Evolutionary conservation across 2,329 filamentous ascomycete species (phyloP), one percentile per base, ranked within the genome.

Genomic region (Clathrospora elynae): DNA sequence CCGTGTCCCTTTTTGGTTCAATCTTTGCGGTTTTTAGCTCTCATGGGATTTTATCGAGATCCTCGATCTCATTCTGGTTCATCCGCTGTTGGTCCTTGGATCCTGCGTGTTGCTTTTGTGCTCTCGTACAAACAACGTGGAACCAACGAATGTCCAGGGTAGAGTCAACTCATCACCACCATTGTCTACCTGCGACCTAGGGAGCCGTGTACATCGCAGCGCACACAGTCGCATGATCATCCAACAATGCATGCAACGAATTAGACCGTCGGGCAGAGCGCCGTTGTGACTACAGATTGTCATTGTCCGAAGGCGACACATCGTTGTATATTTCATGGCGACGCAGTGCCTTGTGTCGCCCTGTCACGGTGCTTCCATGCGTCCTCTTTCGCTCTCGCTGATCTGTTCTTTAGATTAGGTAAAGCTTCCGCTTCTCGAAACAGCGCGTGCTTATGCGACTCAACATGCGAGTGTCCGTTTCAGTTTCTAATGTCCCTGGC

Each of bases 51-150:
- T n/a, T n/a, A n/a, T n/a, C n/a, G n/a, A n/a, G n/a, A n/a, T n/a
- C n/a, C n/a, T n/a, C n/a, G n/a, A n/a, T n/a, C n/a, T n/a, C 11
- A 11, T 4, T 29, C 26, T 12, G 26, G 11, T 4, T 29, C 13
- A 4, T 29, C 12, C 26, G 26, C n/a, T n/a, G n/a, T n/a, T n/a
- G n/a, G n/a, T n/a, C 20, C 25, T 34, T 40, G 47, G 36, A 38
- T 20, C 19, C 22, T 40, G 33, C 35, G 31, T 49, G 35, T 34
- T 28, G 37, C 33, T 34, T 24, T 37, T 24, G 38, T 44, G 45
- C 33, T 28, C 34, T 39, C 26, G 30, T 30, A 46, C 50, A 41
- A 51, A 50, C 56, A 57, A 63, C 59, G 61, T 64, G 59, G 52
- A 64, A 58, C 61, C 53, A 61, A 62, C 53, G 42, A 58, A 32